Evolutionary conservation across 2,329 filamentous ascomycete species (phyloP), one percentile per base, ranked within the genome.

Genomic region (Monosporascus sp.): DNA sequence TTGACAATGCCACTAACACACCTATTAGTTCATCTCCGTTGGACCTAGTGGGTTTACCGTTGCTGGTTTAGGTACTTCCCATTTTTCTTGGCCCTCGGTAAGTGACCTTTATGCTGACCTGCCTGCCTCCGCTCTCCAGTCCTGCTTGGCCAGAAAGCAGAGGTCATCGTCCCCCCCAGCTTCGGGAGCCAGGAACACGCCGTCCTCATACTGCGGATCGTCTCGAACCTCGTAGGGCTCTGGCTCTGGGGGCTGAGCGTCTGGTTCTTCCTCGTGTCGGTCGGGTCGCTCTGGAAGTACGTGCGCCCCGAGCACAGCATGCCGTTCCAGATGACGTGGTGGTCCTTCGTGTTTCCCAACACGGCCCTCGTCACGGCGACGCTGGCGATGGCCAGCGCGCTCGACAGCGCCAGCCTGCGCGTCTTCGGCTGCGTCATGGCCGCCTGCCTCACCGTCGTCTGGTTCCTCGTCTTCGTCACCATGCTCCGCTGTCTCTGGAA

Each of bases 251-350:
- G 84, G 0, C 72, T 94, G n/a, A 86, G 88, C 26, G 71, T 91
- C 28, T 94, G 89, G 85, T 94, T 93, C 74, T 93, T 93, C 69
- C 74, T 93, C 53, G 85, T 94, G 11, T 87, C 84, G 1, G 80
- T 89, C n/a, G 86, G 88, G 2, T 88, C 88, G 2, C 80, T 93
- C 55, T 87, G 80, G 78, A 87, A 84, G 31, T 85, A 87, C 49
- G 75, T 85, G 20, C 74, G 77, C 0, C 68, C 72, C 2, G 73
- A 79, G 11, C 78, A 79, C 38, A 80, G 77, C 54, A 82, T 91
- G 74, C 79, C 84, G 4, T 94, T 92, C 63, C 86, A 88, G 18
- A 92, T 94, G 88, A 89, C 86, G 1, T 95, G 89, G 85, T 94
- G 87, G 70, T 89, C 84, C 3, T 93, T 92, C 68, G 79, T 92